Base-by-base conservation (phyloP, 768 basidiomycete genomes). In the Amyloporia xantha region DNA sequence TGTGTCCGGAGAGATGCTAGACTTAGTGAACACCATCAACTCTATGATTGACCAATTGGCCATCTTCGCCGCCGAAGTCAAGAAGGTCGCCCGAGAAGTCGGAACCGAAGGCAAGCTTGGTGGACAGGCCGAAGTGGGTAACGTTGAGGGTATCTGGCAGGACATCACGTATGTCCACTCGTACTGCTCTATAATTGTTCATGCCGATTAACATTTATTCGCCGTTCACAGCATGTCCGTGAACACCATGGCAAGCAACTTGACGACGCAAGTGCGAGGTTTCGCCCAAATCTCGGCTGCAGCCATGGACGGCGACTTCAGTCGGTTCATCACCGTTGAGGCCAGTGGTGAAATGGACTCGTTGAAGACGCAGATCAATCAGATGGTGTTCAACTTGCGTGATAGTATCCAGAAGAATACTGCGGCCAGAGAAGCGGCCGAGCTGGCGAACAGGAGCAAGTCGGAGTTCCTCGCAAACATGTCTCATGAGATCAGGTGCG, bases 381-480 rank as follows among this genome's bases (percentile, higher is more conserved):
- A 96, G 68, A 99, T 98, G 96, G 91, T 99, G 48, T 95, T 91
- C 74, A 94, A 94, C 59, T 77, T 99, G 68, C 77, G 96, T 21
- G 94, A 98, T 64, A 84, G 82, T 56, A 96, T 99, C 45, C 95
- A 97, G 77, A 96, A 94, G 83, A 98, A 99, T 64, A 98, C 93
- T 1, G 89, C 90, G 19, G 96, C 96, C 5, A 81, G 94, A 62
- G 94, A 97, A 66, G 93, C 94, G 0, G 96, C 96, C 37, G 96
- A 99, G 68, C 67, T 95, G 62, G 96, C 96, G n/a, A 98, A 99
- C 66, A 79, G 91, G 68, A 85, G 80, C 66, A 98, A 99, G 76
- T 89, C 86, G 37, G 96, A 99, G 70, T 98, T 98, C 73, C 78
- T 98, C 73, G 96, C 96, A 2, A 98, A 98, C 59, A 99, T 98